Evolutionary conservation across 495 filamentous ascomycete species (phyloP), one percentile per base, ranked within the genome.

Genomic region (Amniculicola lignicola): DNA sequence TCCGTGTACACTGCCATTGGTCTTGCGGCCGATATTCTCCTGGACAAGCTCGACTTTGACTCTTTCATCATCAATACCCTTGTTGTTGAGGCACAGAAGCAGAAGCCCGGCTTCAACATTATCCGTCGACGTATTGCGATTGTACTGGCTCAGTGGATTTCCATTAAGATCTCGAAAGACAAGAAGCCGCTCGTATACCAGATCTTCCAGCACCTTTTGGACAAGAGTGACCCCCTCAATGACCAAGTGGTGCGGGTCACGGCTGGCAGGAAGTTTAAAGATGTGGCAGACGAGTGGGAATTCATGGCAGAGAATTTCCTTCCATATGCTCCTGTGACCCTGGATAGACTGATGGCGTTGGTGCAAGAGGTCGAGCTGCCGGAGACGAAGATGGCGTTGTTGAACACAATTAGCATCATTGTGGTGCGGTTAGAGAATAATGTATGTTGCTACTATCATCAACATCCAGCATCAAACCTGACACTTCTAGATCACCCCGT

Each of bases 1-100:
- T 90, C 93, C 0, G 80, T 96, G 2, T 98, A 98, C 62, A 90
- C 87, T 36, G 90, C 93, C 9, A 82, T 98, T 62, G 93, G 93
- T 5, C 76, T 95, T 31, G 84, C 93, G 0, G 87, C 91, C 0
- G 77, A 88, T 4, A 78, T 87, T n/a, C 69, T 96, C 21, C 74
- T 82, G 37, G 67, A 79, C 6, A 64, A 76, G 18, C 75, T 96
- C 45, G 85, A 96, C 67, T 95, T 96, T 72, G 86, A 91, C 62
- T 64, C 70, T 2, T 89, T 96, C 65, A 70, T 98, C 16, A 78
- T 80, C 27, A 76, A 78, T 1, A 90, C 85, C 1, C 73, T 97
- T 31, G 81, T 87, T 3, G 75, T 81, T 2, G 93, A 98, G 67
- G 83, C 88, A 0, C 89, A 92, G 67, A 81, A 86, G 29, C 73